Base-by-base conservation (phyloP, 1,284 basidiomycete species). In the Cerioporus squamosus region DNA sequence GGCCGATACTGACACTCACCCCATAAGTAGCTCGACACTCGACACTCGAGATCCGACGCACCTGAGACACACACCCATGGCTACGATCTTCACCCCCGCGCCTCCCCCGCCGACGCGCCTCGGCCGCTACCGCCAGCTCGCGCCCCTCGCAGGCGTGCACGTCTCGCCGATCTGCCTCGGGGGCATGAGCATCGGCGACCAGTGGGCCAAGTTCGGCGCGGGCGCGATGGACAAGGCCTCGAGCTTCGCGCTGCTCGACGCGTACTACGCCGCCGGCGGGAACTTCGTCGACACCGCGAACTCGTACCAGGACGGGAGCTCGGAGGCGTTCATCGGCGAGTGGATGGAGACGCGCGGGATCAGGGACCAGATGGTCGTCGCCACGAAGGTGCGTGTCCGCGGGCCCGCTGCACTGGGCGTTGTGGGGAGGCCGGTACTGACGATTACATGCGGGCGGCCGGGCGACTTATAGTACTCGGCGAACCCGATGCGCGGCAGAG, bases 271-370 rank as follows among this genome's bases (percentile, higher is more conserved):
- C 53, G 74, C 70, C 3, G 78, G 76, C 14, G 81, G 84, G 15
- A 84, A 83, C 63, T 82, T 84, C 51, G 81, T 85, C 58, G 82
- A 85, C 57, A 85, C 82, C 0, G 74, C 83, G 17, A 82, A 79
- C 53, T 70, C 66, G 55, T 82, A 83, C 52, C 43, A 53, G 20
- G 43, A 46, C 17, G 52, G 38, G 48, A 68, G 75, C 1, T 81
- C 79, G 3, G 85, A 87, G 62, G 65, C 68, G 43, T 79, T 83
- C 56, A 79, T 86, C 39, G 85, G 85, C 1, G 82, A 86, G 67
- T 87, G 85, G 85, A 79, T 76, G 39, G 79, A 83, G 53, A 47
- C 66, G 14, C 74, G 80, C 8, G 77, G 75, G 0, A 82, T 79
- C 31, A 77, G 85, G 6, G 82, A 87, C 62, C 80, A 84, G 65